phyloP scores from a whole-genome alignment of 2,329 filamentous ascomycete species.

The Trichoderma sp. region DNA sequence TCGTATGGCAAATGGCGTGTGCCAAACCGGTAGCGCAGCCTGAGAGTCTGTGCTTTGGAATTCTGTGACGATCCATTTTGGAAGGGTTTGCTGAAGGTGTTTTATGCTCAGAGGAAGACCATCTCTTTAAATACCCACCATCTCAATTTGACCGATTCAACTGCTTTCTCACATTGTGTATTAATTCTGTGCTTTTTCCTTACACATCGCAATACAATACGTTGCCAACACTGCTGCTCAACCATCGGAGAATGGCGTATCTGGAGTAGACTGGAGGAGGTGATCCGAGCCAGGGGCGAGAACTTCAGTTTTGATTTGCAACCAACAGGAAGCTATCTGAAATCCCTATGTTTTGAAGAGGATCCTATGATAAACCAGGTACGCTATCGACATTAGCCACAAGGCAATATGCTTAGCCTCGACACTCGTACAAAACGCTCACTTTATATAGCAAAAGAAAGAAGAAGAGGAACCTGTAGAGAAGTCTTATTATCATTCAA shows the following conservation, averaged over 20 bases:
- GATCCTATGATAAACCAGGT: background rate
- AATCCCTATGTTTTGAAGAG: background rate
- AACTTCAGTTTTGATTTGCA: background rate
- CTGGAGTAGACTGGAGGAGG: background rate
- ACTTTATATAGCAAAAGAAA: background rate
- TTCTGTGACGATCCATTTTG: background rate
- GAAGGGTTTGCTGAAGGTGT: background rate
- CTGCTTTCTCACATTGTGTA: fast-evolving
- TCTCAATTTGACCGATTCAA: background rate
- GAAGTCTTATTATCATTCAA: background rate
- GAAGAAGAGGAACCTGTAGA: background rate
- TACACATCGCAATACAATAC: too few relatives aligned
- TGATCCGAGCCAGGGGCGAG: background rate
- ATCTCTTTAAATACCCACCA: too few relatives aligned
- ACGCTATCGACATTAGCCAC: background rate
- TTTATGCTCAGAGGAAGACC: too few relatives aligned
- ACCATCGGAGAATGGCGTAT: background rate
- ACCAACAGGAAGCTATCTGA: background rate
- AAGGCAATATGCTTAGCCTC: background rate
- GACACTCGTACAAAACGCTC: background rate
- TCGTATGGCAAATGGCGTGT: background rate
- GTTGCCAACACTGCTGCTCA: background rate
- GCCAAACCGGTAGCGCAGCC: background rate
- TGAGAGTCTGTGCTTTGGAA: background rate
- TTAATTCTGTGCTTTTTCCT: too few relatives aligned